Evolutionary conservation across 139 green algal species (phyloP).

Genomic region (Parachlorella kessleri): DNA sequence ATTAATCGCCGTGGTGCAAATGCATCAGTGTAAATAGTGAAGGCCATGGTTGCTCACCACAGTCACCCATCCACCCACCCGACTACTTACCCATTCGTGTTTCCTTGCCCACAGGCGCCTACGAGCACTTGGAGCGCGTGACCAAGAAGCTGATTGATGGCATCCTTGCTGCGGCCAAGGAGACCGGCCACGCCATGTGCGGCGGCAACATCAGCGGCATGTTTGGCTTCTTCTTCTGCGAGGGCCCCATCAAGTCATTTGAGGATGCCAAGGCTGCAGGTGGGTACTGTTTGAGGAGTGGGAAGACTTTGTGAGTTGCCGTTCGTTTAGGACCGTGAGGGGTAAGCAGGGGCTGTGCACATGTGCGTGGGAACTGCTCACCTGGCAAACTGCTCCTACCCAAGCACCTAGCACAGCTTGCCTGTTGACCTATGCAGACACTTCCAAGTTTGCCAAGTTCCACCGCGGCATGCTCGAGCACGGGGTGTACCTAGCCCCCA

Average conservation of each 20-base stretch:
- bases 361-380: too few relatives aligned
- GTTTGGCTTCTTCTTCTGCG: constrained; percentile 99
- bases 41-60: too few relatives aligned
- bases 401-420: too few relatives aligned
- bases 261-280: constrained; percentile 81
- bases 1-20: too few relatives aligned
- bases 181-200: constrained; percentile 88
- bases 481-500: constrained; percentile 97
- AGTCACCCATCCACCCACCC: not conserved
- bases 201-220: constrained; percentile 95
- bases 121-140: constrained; percentile 94
- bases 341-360: too few relatives aligned
- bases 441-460: constrained; percentile 94
- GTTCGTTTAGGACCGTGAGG: too few relatives aligned
- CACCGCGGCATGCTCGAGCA: constrained; percentile 98
- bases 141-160: constrained; percentile 89
- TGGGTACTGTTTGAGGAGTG: too few relatives aligned
- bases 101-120: constrained; percentile 69
- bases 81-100: not conserved
- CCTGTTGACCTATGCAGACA: constrained; percentile 61
- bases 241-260: constrained; percentile 88
- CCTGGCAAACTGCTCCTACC: too few relatives aligned
- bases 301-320: too few relatives aligned
- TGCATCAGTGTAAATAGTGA: too few relatives aligned
- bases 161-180: constrained; percentile 83